These are phyloP conservation scores for Phanerodontia chrysosporium DNA, from an alignment of 768 basidiomycete species.

Conservation along the genomic window DNA sequence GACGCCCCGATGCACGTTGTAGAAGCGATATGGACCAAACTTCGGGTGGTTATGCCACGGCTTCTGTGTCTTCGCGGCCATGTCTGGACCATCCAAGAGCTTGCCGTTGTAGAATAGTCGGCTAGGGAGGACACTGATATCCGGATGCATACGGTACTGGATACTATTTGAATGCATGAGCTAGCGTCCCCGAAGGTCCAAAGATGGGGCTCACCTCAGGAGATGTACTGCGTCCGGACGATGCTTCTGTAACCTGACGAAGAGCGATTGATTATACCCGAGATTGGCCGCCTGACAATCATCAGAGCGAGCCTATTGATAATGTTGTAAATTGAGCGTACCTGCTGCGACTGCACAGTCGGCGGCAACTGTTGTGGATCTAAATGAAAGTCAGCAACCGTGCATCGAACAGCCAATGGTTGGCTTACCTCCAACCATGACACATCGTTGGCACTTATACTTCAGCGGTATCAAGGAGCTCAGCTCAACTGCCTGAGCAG, in stretches of 20 bases:
- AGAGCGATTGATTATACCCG: conserved; percentile 87
- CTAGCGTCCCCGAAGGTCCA: too few species aligned
- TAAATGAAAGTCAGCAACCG: conserved; percentile 16
- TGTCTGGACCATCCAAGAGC: conserved; percentile 82
- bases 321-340: too few species aligned
- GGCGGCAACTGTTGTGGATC: conserved; percentile 96
- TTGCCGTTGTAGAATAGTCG: conserved; percentile 79
- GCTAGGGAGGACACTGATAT: conserved; percentile 88
- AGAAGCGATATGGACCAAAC: conserved; percentile 87
- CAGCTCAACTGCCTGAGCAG: conserved; percentile 93
- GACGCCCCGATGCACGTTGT: conserved; percentile 66
- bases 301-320: not conserved
- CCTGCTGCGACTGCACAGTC: conserved; percentile 70
- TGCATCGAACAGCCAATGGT: not conserved
- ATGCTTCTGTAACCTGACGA: conserved; percentile 83
- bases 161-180: conserved; percentile 52
- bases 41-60: conserved; percentile 80
- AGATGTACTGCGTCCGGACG: conserved; percentile 84
- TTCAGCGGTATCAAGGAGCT: conserved; percentile 94
- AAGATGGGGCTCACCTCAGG: conserved; percentile 73
- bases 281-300: conserved; percentile 53
- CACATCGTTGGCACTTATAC: conserved; percentile 75
- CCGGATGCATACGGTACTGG: conserved; percentile 99
- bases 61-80: conserved; percentile 76
- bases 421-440: conserved; percentile 83